A percentile compares a stretch with the other conserved stretches of the same genome.
Conservation (phyloP, 2,329 filamentous ascomycete species). For the Westerdykella aurantiaca region DNA sequence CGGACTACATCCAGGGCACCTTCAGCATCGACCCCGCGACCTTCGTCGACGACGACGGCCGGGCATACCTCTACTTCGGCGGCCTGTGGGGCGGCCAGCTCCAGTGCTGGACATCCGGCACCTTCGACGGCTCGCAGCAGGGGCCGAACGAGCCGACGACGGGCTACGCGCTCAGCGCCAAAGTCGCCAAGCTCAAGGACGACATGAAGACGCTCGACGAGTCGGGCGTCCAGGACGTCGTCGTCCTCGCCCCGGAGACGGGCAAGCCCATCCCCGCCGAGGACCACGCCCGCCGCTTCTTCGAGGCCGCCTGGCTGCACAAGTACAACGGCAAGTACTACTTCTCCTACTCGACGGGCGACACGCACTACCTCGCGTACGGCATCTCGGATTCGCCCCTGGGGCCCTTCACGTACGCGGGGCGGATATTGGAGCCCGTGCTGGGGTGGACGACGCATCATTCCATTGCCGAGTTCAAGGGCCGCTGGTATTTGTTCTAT, state of each 20-base stretch:
- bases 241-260: constrained; percentile 57
- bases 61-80: constrained; percentile 68
- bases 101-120: constrained; percentile 62
- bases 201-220: constrained; percentile 60
- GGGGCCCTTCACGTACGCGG: constrained; percentile 68
- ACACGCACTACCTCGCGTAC: constrained; percentile 69
- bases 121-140: constrained; percentile 41
- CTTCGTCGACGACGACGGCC: constrained; percentile 64
- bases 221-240: constrained; percentile 52
- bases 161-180: constrained; percentile 53
- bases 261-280: constrained; percentile 56
- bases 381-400: constrained; percentile 59
- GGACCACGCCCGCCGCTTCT: constrained; percentile 71
- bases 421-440: constrained; percentile 68
- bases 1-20: constrained; percentile 59
- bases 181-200: constrained; percentile 57
- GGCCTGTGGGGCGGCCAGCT: constrained; percentile 77
- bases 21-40: constrained; percentile 73
- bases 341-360: constrained; percentile 72
- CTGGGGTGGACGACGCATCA: constrained; percentile 79
- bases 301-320: constrained; percentile 77
- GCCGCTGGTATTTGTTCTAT: constrained; percentile 69
- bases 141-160: constrained; percentile 23
- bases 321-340: constrained; percentile 65
- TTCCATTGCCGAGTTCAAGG: constrained; percentile 67